Conservation (phyloP, 441 rosid species). For the Macaranga tanarius region DNA sequence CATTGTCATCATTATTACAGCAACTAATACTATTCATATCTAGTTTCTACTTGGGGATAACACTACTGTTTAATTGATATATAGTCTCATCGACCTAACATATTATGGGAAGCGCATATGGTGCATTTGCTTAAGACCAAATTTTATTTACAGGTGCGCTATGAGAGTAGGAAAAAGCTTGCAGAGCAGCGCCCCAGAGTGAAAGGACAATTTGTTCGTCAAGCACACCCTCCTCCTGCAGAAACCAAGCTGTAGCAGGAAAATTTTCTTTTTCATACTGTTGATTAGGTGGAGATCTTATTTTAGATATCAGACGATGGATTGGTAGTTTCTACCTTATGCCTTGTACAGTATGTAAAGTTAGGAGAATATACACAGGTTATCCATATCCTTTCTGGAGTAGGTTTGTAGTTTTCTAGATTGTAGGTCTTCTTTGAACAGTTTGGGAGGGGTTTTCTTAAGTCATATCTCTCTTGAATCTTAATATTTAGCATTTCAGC, state of each 20-base stretch:
- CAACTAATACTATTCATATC: neutral
- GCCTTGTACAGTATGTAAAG: neutral
- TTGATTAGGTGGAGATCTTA: neutral
- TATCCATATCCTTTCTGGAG: slow-evolving; percentile 6
- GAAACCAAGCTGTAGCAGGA: slow-evolving; percentile 26
- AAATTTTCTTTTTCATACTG: neutral
- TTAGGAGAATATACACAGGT: neutral
- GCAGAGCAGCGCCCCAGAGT: slow-evolving; percentile 89
- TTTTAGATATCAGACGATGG: neutral
- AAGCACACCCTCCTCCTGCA: slow-evolving; percentile 31
- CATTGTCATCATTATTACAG: neutral
- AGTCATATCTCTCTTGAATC: no score
- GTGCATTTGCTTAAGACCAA: neutral
- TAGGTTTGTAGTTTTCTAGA: slow-evolving; percentile 2
- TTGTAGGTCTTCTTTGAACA: slow-evolving; percentile 12
- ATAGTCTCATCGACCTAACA: neutral
- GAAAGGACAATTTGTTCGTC: slow-evolving; percentile 91
- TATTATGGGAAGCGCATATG: neutral
- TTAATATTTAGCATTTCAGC: neutral
- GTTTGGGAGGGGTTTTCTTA: neutral
- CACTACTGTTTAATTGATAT: neutral
- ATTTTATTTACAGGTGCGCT: slow-evolving; percentile 58
- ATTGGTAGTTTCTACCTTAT: neutral
- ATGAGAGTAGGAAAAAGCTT: slow-evolving; percentile 81
- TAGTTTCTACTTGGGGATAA: neutral